Conservation (phyloP, 1,139 yeast species). For the Kodamaea sp. region DNA sequence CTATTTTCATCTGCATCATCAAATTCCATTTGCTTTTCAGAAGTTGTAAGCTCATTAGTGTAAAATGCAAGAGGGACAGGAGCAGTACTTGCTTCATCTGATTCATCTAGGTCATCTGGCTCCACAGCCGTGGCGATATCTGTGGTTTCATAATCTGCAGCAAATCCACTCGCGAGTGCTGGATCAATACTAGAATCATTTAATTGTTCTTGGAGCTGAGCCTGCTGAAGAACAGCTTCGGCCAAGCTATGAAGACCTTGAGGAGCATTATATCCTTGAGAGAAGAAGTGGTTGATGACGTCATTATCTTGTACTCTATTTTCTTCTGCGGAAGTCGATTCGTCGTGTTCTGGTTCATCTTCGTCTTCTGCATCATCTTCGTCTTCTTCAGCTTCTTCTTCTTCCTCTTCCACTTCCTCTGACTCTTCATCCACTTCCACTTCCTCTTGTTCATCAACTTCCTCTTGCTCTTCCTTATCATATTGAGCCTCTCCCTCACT, state of each 20-base stretch:
- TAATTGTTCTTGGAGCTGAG: neutral
- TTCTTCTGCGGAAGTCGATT: neutral
- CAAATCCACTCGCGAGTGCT: slow-evolving; percentile 13
- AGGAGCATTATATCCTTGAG: neutral
- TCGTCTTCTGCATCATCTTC: slow-evolving; percentile 6
- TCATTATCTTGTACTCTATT: neutral
- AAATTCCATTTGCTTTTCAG: slow-evolving; percentile 7
- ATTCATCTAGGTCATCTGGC: slow-evolving; percentile 3
- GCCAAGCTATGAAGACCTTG: slow-evolving; percentile 6
- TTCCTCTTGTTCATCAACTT: slow-evolving; percentile 3
- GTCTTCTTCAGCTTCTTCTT: slow-evolving; percentile 5
- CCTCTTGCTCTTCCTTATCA: neutral
- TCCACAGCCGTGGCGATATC: slow-evolving; percentile 7
- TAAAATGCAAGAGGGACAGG: slow-evolving; percentile 21
- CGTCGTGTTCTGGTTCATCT: slow-evolving; percentile 4
- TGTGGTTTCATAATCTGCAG: slow-evolving; percentile 22
- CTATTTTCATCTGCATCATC: slow-evolving; percentile 18
- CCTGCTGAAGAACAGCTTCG: slow-evolving; percentile 10
- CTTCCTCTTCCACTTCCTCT: slow-evolving; percentile 6
- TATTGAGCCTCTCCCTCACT: slow-evolving; percentile 2
- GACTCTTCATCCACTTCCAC: slow-evolving; percentile 5
- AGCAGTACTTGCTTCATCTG: slow-evolving; percentile 11
- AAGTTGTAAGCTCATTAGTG: slow-evolving; percentile 10
- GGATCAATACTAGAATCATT: neutral
- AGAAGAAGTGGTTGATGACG: no score